Base-by-base conservation (phyloP, 208 protist genomes). In the Naegleria lovaniensis region DNA sequence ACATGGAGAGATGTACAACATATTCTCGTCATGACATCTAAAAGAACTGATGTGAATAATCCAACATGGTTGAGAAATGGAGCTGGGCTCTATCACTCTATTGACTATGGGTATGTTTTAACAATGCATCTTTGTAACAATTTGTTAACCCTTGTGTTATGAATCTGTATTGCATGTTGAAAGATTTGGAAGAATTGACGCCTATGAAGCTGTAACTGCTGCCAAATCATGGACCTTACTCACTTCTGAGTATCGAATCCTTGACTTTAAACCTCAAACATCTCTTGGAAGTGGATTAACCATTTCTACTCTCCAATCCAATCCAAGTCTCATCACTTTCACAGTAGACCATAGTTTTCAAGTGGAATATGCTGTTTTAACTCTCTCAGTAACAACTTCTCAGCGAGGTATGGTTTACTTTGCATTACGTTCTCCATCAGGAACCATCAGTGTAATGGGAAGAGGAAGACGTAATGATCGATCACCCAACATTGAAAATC, bases 1-100 rank as follows among this genome's bases (percentile, higher is more conserved):
- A 89, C 90, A 0, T 94, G 91, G 91, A 85, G 91, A 40, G 93
- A 94, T 89, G 55, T 94, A 40, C 93, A 94, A 83, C 79, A 92
- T 33, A 59, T 93, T 40, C 6, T 93, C 33, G 59, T 91, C 4
- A 43, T 33, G 0, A 90, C 91, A 0, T 33, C 90, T 7, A 83
- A 9, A 19, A 52, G 36, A 25, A 90, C 90, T n/a, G 79, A 59
- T 33, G 25, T 52, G 0, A 38, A 0, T 36, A 7, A 92, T 38
- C 48, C 85, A 83, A 22, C 59, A 43, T 92, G 91, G 91, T 76
- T 90, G 22, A 88, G 15, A 40, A 92, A 92, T 83, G 90, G 22
- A 43, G 83, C 83, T n/a, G 83, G 83, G 0, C 15, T 51, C n/a
- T 51, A 40, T 43, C 40, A 48, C n/a, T 33, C 7, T 29, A 43